A percentile compares a stretch with the other conserved stretches of the same genome.
Evolutionary conservation across 257 asterid species (phyloP).

Genomic region (Echium plantagineum): DNA sequence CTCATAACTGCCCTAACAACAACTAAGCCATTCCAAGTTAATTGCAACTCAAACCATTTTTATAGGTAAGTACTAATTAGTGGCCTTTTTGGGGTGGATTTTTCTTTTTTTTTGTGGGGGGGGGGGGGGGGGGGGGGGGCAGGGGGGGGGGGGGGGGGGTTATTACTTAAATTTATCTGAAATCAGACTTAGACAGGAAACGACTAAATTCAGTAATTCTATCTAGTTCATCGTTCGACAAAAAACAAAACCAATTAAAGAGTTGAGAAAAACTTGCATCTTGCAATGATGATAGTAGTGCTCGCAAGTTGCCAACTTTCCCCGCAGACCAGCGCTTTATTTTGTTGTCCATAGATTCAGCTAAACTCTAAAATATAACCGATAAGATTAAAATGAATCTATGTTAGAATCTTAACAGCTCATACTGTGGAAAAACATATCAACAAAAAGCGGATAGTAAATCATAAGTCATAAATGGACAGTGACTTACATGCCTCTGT

Average conservation of each 20-base stretch:
- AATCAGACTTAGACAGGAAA: too few species aligned
- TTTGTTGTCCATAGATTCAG: constrained; percentile 48
- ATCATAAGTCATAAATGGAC: constrained; percentile 1
- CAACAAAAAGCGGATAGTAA: not conserved
- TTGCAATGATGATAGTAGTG: constrained; percentile 79
- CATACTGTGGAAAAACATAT: not conserved
- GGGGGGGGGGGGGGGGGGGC: too few species aligned
- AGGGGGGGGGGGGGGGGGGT: too few species aligned
- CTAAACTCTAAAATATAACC: constrained; percentile 50
- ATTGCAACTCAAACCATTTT: too few species aligned
- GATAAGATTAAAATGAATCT: constrained; percentile 1
- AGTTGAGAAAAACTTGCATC: constrained; percentile 30
- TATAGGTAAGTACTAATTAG: not conserved
- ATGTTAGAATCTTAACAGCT: not conserved
- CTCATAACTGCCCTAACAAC: too few species aligned
- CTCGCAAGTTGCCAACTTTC: constrained; percentile 83
- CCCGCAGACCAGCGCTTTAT: constrained; percentile 91
- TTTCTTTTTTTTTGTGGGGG: too few species aligned
- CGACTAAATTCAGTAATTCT: not conserved
- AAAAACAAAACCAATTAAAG: not conserved
- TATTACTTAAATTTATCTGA: too few species aligned
- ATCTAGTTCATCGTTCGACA: not conserved
- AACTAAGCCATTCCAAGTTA: too few species aligned
- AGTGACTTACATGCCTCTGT: constrained; percentile 63
- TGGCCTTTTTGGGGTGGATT: not conserved